Evolutionary conservation across 1,284 basidiomycete genomes (phyloP).

Genomic region (Volvariella surrecta): DNA sequence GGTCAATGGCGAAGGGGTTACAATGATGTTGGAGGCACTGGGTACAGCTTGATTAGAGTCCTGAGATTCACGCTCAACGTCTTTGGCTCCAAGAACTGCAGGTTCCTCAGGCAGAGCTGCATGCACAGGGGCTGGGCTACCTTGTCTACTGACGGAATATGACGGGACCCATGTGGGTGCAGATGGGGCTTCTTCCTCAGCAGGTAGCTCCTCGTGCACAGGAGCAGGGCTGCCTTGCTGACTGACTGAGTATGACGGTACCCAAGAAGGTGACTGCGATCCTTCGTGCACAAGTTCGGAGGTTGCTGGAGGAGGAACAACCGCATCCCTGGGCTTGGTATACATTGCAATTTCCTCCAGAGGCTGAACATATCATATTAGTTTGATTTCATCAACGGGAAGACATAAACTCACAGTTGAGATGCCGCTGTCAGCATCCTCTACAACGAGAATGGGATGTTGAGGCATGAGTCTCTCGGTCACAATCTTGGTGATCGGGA

Average conservation of each 20-base stretch:
- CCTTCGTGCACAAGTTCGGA: background rate
- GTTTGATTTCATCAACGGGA: too few relatives aligned
- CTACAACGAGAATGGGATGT: background rate
- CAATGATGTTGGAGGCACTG: too few relatives aligned
- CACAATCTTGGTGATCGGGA: background rate
- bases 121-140: slow-evolving; percentile 1
- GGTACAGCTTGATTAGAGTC: too few relatives aligned
- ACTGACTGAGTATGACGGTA: slow-evolving; percentile 3
- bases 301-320: too few relatives aligned
- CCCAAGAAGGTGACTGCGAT: slow-evolving; percentile 2
- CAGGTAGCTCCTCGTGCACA: background rate
- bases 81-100: background rate
- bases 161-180: slow-evolving; percentile 1
- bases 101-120: background rate
- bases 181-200: background rate
- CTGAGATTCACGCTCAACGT: background rate
- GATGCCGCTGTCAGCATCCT: background rate
- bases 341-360: too few relatives aligned
- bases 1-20: too few relatives aligned
- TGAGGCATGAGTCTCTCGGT: too few relatives aligned
- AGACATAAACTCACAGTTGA: background rate
- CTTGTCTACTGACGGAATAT: slow-evolving; percentile 4
- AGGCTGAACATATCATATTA: too few relatives aligned
- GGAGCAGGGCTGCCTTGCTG: slow-evolving; percentile 4
- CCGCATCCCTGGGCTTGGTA: too few relatives aligned